These are phyloP conservation scores for Fusarium xylarioides DNA, from an alignment of 2,329 filamentous ascomycete genomes.

Conservation along the genomic window DNA sequence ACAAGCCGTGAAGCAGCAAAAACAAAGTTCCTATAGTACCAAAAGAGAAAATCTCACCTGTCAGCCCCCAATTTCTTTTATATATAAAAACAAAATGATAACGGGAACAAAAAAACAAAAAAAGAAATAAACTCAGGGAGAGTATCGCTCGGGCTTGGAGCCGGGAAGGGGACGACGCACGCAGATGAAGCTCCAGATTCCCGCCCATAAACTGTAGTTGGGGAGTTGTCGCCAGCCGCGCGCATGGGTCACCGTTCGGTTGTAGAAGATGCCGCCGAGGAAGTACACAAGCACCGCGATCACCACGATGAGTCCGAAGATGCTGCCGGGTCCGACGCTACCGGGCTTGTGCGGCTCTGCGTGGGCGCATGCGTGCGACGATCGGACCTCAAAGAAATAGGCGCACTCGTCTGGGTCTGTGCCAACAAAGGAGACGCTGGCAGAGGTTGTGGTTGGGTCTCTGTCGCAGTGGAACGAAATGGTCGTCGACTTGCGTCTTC, in stretches of 20 bases:
- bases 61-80: slow-evolving; percentile 35
- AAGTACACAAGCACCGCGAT: slow-evolving; percentile 87
- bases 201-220: slow-evolving; percentile 92
- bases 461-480: slow-evolving; percentile 94
- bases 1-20: slow-evolving; percentile 76
- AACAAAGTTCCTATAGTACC: slow-evolving; percentile 66
- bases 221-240: slow-evolving; percentile 95
- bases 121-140: slow-evolving; percentile 32
- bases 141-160: slow-evolving; percentile 45
- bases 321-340: slow-evolving; percentile 73
- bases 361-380: slow-evolving; percentile 78
- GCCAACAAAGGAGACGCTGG: slow-evolving; percentile 84
- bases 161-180: slow-evolving; percentile 54
- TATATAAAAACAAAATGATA: neutral
- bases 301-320: slow-evolving; percentile 87
- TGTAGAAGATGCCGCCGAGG: slow-evolving; percentile 93
- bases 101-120: neutral
- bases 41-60: slow-evolving; percentile 28
- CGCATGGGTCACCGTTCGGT: slow-evolving; percentile 92
- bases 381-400: slow-evolving; percentile 95
- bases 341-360: slow-evolving; percentile 76
- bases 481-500: slow-evolving; percentile 77
- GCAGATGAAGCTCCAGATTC: slow-evolving; percentile 83
- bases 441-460: slow-evolving; percentile 74
- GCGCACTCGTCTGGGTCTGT: slow-evolving; percentile 87